Base-by-base conservation (phyloP, 371 early-diverging fungal species). In the Synchytrium microbalum region DNA sequence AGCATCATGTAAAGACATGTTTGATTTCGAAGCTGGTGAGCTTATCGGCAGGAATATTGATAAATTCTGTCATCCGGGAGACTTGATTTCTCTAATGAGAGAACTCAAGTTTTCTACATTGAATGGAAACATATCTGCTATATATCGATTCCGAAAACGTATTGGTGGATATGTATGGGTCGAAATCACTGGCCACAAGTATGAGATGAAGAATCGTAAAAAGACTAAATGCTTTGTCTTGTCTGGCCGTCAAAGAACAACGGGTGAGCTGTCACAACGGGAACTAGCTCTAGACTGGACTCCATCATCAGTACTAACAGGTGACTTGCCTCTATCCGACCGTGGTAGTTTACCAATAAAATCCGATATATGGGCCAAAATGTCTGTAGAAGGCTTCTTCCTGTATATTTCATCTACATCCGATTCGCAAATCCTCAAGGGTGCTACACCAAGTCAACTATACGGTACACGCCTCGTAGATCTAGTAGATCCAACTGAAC, bases 191-290 rank as follows among this genome's bases (percentile, higher is more conserved):
- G 86, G 86, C 24, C 76, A 76, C 54, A 75, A 76, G 33, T 67
- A 80, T 53, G 71, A 80, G 58, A 79, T 79, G 52, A 78, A 80
- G 57, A 79, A 77, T 62, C 73, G 75, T 51, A 79, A 80, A 62
- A 81, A 84, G 23, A 77, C 82, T 2, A 84, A 84, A 61, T 86
- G 83, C 64, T 80, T 84, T 29, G 75, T 86, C 10, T 65, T 86
- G 29, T n/a, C n/a, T n/a, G n/a, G n/a, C n/a, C n/a, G n/a, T n/a
- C n/a, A n/a, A n/a, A n/a, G n/a, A n/a, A n/a, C n/a, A n/a, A n/a
- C n/a, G n/a, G n/a, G n/a, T n/a, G n/a, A n/a, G n/a, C n/a, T n/a
- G n/a, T n/a, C n/a, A 75, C 81, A 0, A 84, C 83, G 14, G 69
- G 85, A 14, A 80, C 80, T 38, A 64, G 75, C 10, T 68, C 73